Base-by-base conservation (phyloP, 495 filamentous ascomycete species). In the Monascus purpureus region DNA sequence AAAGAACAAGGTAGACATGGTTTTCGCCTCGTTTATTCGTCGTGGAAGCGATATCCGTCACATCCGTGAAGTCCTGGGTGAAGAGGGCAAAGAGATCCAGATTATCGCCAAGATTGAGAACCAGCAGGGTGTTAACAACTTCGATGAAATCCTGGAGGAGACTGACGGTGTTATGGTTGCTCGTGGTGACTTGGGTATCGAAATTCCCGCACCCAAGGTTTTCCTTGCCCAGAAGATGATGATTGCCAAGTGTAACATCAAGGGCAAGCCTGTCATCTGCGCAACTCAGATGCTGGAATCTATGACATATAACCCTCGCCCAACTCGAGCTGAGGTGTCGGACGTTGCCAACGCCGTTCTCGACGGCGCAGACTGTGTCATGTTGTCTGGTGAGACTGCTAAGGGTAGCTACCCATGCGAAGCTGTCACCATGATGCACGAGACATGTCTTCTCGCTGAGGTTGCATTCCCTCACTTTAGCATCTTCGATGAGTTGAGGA, bases 91-190 rank as follows among this genome's bases (percentile, higher is more conserved):
- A 57, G 80, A 92, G 45, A 95, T 97, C 49, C 92, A 97, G 71
- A 95, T 97, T 59, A 93, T 97, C 58, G 85, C 90, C 67, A 97
- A 97, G 75, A 93, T 97, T 45, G 90, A 97, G 70, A 97, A 97
- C 67, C 82, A 93, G 59, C 90, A 97, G 62, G 90, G 90, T 55
- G 76, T 83, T 38, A 95, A 96, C 78, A 97, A 97, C 73, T 96
- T 97, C 55, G 80, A 85, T 40, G 90, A 94, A 65, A 96, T 97
- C 49, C 74, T 97, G 25, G 72, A 77, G 52, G 82, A 86, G 67
- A 96, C 90, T 13, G 90, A 97, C 56, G 90, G 92, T 70, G 85
- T 97, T 55, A 97, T 97, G 90, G 90, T 97, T 50, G 90, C 90
- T 46, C 90, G 90, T 72, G 90, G 90, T 63, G 90, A 97, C 49